Evolutionary conservation across 768 basidiomycete genomes (phyloP).

Genomic region (Crassisporium funariophilum): DNA sequence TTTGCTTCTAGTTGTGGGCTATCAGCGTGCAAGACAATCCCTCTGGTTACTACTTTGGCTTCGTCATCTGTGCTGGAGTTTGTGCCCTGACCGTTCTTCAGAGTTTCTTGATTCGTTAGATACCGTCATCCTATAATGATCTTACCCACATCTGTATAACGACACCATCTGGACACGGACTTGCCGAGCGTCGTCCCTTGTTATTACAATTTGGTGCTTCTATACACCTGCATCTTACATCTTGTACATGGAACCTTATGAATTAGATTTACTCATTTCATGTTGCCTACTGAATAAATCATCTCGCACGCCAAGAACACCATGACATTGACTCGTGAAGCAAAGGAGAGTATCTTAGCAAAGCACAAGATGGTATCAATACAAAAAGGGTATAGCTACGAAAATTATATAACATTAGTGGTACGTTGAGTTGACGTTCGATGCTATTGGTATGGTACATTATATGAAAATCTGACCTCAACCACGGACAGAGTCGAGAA

Average conservation of each 20-base stretch:
- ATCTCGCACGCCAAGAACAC: too few species aligned
- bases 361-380: too few species aligned
- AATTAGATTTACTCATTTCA: background rate
- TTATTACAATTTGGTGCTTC: background rate
- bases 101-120: constrained; percentile 71
- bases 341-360: too few species aligned
- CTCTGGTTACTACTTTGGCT: constrained; percentile 74
- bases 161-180: background rate
- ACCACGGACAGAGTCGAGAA: constrained; percentile 18
- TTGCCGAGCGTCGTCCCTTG: too few species aligned
- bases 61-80: constrained; percentile 62
- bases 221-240: background rate
- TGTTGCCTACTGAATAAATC: background rate
- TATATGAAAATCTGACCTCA: constrained; percentile 5
- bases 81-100: constrained; percentile 67
- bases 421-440: too few species aligned
- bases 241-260: background rate
- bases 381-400: background rate
- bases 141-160: background rate
- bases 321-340: too few species aligned
- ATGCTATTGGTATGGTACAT: too few species aligned
- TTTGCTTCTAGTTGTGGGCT: constrained; percentile 64
- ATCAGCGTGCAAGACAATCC: constrained; percentile 68
- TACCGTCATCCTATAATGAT: too few species aligned
- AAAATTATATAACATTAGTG: too few species aligned